A percentile compares a stretch with the other conserved stretches of the same genome.
Conservation (phyloP, 768 basidiomycete genomes). For the Trametes cubensis region DNA sequence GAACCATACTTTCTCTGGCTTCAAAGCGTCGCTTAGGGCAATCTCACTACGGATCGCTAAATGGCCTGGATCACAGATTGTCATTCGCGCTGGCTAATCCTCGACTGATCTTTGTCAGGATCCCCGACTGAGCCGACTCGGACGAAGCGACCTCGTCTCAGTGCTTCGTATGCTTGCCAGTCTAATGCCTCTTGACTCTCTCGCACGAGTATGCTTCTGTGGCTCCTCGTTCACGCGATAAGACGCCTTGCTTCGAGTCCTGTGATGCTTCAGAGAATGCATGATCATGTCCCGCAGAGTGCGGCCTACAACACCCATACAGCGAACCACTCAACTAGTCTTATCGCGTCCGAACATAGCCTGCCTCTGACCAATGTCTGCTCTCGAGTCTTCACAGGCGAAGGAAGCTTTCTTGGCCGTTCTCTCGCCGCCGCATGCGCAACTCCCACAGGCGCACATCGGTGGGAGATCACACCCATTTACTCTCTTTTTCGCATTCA, state of each 20-base stretch:
- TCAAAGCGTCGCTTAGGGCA: no score
- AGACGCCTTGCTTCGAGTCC: neutral
- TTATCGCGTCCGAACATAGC: constrained; percentile 17
- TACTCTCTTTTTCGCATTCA: constrained; percentile 10
- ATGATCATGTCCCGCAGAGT: neutral
- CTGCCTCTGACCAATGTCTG: constrained; percentile 5
- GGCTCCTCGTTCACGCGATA: constrained; percentile 9
- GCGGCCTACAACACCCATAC: neutral
- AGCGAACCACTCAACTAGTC: constrained; percentile 1
- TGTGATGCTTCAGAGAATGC: neutral
- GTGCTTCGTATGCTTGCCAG: neutral
- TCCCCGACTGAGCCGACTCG: no score
- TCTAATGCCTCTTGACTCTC: neutral
- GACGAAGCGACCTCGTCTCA: neutral
- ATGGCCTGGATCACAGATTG: no score
- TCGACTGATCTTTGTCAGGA: neutral
- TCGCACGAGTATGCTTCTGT: constrained; percentile 12
- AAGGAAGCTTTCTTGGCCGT: constrained; percentile 7
- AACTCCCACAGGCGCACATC: constrained; percentile 10
- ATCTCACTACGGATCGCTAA: no score
- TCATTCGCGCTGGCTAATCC: no score
- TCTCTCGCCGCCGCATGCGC: constrained; percentile 21
- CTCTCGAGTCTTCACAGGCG: constrained; percentile 5
- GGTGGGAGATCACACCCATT: constrained; percentile 10
- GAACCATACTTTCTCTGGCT: no score